Evolutionary conservation across 148 eudicot species (phyloP).

Genomic region (Dysphania ambrosioides): DNA sequence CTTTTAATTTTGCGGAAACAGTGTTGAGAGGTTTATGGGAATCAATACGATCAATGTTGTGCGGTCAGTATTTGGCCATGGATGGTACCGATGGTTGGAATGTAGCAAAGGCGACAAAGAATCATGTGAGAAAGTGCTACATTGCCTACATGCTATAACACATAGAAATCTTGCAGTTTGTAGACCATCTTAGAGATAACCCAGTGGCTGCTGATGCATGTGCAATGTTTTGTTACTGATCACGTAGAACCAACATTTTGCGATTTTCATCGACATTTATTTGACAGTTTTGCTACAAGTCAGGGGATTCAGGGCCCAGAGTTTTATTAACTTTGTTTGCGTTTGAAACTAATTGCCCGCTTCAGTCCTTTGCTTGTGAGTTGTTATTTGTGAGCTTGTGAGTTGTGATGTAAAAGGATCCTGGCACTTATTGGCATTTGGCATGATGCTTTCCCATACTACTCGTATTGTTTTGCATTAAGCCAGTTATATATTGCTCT

Average conservation of each 20-base stretch:
- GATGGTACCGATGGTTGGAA: conserved; percentile 4
- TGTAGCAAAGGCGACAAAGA: neutral
- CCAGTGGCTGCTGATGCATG: conserved; percentile 20
- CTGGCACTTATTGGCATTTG: too few relatives aligned
- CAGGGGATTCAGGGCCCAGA: conserved; percentile 14
- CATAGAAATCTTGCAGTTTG: neutral
- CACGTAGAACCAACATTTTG: too few relatives aligned
- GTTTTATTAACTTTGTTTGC: conserved; percentile 10
- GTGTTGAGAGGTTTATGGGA: too few relatives aligned
- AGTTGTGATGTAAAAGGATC: too few relatives aligned
- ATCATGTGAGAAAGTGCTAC: conserved; percentile 1
- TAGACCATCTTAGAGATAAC: conserved; percentile 20
- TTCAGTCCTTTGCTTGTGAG: too few relatives aligned
- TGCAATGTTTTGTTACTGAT: conserved; percentile 1
- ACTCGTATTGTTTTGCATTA: too few relatives aligned
- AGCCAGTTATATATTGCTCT: too few relatives aligned
- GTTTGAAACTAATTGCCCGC: neutral
- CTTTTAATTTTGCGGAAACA: too few relatives aligned
- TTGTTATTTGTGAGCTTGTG: too few relatives aligned
- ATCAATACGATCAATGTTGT: conserved; percentile 19
- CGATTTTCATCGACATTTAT: conserved; percentile 1
- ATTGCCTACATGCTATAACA: neutral
- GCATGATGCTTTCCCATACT: too few relatives aligned
- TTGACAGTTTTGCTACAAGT: conserved; percentile 2
- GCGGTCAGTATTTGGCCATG: conserved; percentile 21